phyloP scores from a whole-genome alignment of 768 basidiomycete genomes.

The Suillus paluster region DNA sequence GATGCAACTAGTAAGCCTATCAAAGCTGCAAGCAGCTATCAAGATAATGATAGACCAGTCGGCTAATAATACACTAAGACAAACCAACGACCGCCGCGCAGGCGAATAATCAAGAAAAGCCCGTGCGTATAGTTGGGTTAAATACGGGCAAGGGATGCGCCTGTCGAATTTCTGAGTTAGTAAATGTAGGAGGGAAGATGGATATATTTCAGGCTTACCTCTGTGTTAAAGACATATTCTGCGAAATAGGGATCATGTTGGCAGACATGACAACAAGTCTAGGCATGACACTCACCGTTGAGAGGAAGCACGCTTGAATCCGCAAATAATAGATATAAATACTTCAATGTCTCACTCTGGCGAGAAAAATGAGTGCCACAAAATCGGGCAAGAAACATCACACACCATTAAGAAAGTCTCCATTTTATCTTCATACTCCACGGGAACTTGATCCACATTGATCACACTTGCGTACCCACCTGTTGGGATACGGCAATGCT shows the following conservation, averaged over 20 bases:
- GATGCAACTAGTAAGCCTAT: not conserved
- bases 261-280: no score
- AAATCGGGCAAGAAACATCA: constrained; percentile 12
- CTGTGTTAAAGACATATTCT: constrained; percentile 94
- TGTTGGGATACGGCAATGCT: constrained; percentile 72
- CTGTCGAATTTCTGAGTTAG: constrained; percentile 33
- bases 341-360: constrained; percentile 90
- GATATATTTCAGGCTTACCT: constrained; percentile 49
- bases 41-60: not conserved
- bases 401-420: constrained; percentile 91
- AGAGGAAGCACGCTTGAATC: constrained; percentile 75
- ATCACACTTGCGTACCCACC: constrained; percentile 87
- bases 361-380: not conserved
- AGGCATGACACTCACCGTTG: constrained; percentile 55
- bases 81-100: not conserved
- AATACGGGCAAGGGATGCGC: constrained; percentile 79
- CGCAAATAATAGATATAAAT: constrained; percentile 86
- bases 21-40: not conserved
- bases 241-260: no score
- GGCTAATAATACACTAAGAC: not conserved
- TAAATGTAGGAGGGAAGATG: not conserved
- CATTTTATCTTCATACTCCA: constrained; percentile 83
- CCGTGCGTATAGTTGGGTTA: constrained; percentile 50
- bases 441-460: constrained; percentile 82
- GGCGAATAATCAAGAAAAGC: constrained; percentile 44